Evolutionary conservation across 495 filamentous ascomycete genomes (phyloP).

Genomic region (Podospora fimiseda): DNA sequence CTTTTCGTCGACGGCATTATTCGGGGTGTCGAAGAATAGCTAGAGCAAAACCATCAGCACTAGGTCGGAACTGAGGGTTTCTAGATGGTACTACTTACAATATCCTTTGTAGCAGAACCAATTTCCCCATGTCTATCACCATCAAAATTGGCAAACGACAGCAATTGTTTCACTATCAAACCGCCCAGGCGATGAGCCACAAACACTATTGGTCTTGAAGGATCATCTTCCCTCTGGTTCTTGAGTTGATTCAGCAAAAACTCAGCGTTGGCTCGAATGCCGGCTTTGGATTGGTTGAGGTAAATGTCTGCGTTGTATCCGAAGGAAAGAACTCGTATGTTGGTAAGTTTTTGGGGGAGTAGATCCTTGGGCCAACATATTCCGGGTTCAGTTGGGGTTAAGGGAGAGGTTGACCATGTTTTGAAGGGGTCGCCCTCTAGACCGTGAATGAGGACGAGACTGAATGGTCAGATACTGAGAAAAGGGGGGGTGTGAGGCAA

Average conservation of each 20-base stretch:
- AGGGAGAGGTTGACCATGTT: too few relatives aligned
- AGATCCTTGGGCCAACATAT: neutral
- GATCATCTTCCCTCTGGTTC: neutral
- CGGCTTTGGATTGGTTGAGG: constrained; percentile 5
- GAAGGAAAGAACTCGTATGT: constrained; percentile 9
- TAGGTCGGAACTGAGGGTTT: neutral
- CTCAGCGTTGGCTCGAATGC: constrained; percentile 9
- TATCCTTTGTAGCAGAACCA: neutral
- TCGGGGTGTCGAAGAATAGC: constrained; percentile 14
- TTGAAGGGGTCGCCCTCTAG: neutral
- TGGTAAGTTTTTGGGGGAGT: neutral
- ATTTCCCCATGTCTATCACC: neutral
- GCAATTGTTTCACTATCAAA: constrained; percentile 11
- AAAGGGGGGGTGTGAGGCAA: too few relatives aligned
- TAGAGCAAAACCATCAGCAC: neutral
- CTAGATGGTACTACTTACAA: too few relatives aligned
- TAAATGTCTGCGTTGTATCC: constrained; percentile 14
- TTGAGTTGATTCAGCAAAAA: constrained; percentile 3
- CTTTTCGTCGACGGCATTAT: constrained; percentile 4
- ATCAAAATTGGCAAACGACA: constrained; percentile 6
- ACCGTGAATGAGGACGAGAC: constrained; percentile 7
- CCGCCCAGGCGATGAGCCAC: constrained; percentile 12
- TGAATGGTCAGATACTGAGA: too few relatives aligned
- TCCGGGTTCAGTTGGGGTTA: neutral
- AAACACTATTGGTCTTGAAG: constrained; percentile 6